These are phyloP conservation scores for Penicillium crustosum DNA, from an alignment of 2,329 filamentous ascomycete genomes.

Conservation along the genomic window DNA sequence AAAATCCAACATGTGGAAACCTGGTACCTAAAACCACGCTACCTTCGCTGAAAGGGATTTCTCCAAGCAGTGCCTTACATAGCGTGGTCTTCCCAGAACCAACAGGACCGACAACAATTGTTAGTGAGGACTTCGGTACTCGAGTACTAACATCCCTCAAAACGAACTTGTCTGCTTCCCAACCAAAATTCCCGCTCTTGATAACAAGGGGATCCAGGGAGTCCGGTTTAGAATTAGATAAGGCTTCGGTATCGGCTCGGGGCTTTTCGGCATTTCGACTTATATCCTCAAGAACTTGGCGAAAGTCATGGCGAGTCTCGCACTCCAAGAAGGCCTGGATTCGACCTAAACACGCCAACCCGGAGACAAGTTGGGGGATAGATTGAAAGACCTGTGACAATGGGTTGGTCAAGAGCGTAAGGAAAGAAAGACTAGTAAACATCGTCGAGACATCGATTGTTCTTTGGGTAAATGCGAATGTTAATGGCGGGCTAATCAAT, in stretches of 20 bases:
- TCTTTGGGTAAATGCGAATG: background rate
- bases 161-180: background rate
- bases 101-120: background rate
- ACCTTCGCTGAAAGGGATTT: background rate
- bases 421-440: background rate
- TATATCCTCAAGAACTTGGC: background rate
- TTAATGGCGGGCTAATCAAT: background rate
- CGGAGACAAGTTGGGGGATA: background rate
- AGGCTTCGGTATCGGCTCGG: fast-evolving
- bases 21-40: background rate
- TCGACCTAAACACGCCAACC: background rate
- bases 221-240: too few relatives aligned
- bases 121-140: background rate
- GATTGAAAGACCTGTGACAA: background rate
- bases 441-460: background rate
- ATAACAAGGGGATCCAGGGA: background rate
- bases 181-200: background rate
- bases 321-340: background rate
- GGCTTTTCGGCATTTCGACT: background rate
- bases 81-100: background rate
- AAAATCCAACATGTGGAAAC: background rate
- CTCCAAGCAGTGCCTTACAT: background rate
- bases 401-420: background rate
- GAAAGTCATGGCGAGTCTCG: background rate
- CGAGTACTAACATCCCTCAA: background rate